A percentile compares a stretch with the other conserved stretches of the same genome.
Conservation (phyloP, 129 eudicot species). For the Flaveria bidentis region DNA sequence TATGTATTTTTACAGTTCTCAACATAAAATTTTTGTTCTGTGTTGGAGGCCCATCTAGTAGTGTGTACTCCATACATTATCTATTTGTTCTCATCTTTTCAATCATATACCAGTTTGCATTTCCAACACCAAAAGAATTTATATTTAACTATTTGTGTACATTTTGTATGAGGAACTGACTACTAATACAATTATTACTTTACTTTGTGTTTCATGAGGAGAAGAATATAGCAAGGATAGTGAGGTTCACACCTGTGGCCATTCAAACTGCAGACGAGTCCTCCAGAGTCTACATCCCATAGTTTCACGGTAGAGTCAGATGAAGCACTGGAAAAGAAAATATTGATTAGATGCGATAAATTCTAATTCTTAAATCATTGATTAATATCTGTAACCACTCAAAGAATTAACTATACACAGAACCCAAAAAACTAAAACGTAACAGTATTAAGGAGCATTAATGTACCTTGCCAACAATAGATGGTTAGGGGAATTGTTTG, state of each 20-base stretch:
- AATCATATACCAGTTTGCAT: conserved; percentile 17
- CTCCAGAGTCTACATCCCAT: conserved; percentile 63
- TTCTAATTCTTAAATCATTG: not conserved
- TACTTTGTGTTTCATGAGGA: not conserved
- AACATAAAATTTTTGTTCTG: not conserved
- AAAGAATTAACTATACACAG: not conserved
- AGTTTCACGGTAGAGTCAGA: conserved; percentile 63
- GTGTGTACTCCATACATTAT: not conserved
- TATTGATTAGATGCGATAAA: not conserved
- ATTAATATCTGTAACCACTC: not conserved
- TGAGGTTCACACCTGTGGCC: conserved; percentile 49
- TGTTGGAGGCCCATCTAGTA: not conserved
- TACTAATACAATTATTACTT: not conserved
- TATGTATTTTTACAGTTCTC: not conserved
- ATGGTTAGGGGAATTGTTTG: conserved; percentile 52
- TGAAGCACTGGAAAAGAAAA: conserved; percentile 50
- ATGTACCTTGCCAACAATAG: conserved; percentile 60
- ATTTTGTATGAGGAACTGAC: not conserved
- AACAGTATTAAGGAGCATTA: not conserved
- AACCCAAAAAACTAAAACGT: not conserved
- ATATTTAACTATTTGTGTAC: too few relatives aligned
- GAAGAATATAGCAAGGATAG: not conserved
- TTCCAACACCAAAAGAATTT: not conserved
- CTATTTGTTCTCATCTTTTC: not conserved
- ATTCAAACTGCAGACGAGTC: conserved; percentile 40